These are phyloP conservation scores for Hypholoma sublateritium DNA, from an alignment of 768 basidiomycete genomes.

Conservation along the genomic window DNA sequence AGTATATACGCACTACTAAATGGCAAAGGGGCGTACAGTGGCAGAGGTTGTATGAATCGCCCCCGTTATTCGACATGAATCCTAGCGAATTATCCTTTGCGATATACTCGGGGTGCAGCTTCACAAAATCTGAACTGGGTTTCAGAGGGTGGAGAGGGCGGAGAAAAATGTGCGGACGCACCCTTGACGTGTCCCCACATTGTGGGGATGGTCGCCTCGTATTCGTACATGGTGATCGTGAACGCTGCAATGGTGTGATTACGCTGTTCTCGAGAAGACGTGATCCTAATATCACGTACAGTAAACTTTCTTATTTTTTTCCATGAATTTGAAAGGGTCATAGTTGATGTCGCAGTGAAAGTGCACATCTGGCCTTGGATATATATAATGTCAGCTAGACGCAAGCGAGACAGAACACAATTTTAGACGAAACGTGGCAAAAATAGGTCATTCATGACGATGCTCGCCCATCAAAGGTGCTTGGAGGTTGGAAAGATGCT, in stretches of 20 bases:
- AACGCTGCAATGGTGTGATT: slow-evolving; percentile 40
- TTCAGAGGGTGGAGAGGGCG: not conserved
- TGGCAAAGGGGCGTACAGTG: slow-evolving; percentile 50
- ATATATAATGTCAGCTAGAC: not conserved
- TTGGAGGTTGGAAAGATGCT: not conserved
- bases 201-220: slow-evolving; percentile 70
- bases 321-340: slow-evolving; percentile 74
- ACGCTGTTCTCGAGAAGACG: not conserved
- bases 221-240: slow-evolving; percentile 76
- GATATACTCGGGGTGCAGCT: slow-evolving; percentile 53
- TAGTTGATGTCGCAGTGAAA: slow-evolving; percentile 70
- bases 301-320: slow-evolving; percentile 67
- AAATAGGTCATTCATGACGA: too few species aligned
- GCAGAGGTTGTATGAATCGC: slow-evolving; percentile 69
- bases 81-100: slow-evolving; percentile 58
- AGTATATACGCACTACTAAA: not conserved
- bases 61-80: slow-evolving; percentile 49
- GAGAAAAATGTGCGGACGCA: slow-evolving; percentile 25
- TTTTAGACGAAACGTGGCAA: too few species aligned
- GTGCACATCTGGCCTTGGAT: slow-evolving; percentile 61
- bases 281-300: slow-evolving; percentile 30
- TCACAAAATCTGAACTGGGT: slow-evolving; percentile 48
- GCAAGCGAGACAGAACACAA: too few species aligned
- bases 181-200: slow-evolving; percentile 73
- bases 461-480: too few species aligned